A percentile compares a stretch with the other conserved stretches of the same genome.
These are phyloP conservation scores for Filobasidium wieringae DNA, from an alignment of 768 basidiomycete genomes.

Conservation along the genomic window DNA sequence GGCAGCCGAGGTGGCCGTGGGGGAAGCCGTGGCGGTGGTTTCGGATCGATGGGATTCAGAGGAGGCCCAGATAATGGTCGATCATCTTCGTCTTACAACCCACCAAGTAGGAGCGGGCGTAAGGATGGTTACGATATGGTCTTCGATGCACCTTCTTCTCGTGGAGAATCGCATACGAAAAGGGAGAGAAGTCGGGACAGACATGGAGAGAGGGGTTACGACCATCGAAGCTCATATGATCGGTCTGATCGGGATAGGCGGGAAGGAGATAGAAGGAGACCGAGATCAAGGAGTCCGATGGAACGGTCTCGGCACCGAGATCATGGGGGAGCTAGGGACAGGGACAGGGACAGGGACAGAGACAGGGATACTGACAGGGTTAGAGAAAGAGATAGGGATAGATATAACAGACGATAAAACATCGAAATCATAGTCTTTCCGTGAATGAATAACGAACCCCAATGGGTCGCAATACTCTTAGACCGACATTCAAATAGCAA, in stretches of 20 bases:
- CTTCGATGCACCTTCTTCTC: slow-evolving; percentile 55
- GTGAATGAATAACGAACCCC: too few species aligned
- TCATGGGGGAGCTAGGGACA: slow-evolving; percentile 9
- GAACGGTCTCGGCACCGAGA: slow-evolving; percentile 22
- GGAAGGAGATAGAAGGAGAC: too few species aligned
- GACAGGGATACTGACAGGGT: slow-evolving; percentile 10
- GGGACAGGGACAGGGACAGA: slow-evolving; percentile 11
- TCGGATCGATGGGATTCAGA: slow-evolving; percentile 59
- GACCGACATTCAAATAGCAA: background rate
- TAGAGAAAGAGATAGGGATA: slow-evolving; percentile 21
- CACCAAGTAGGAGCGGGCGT: slow-evolving; percentile 29
- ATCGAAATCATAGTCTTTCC: too few species aligned
- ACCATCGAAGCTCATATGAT: slow-evolving; percentile 24
- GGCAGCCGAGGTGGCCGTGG: slow-evolving; percentile 29
- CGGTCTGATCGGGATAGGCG: slow-evolving; percentile 23
- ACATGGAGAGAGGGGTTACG: slow-evolving; percentile 1
- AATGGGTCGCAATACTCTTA: background rate
- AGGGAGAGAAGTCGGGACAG: slow-evolving; percentile 1
- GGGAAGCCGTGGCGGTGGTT: slow-evolving; percentile 46
- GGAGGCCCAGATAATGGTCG: slow-evolving; percentile 43
- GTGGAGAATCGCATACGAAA: slow-evolving; percentile 11
- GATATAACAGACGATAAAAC: slow-evolving; percentile 5
- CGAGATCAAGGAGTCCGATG: slow-evolving; percentile 19
- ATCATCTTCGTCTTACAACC: slow-evolving; percentile 11
- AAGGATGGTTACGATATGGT: slow-evolving; percentile 63